Evolutionary conservation across 495 filamentous ascomycete species (phyloP).

Genomic region (Rhizodiscina lignyota): DNA sequence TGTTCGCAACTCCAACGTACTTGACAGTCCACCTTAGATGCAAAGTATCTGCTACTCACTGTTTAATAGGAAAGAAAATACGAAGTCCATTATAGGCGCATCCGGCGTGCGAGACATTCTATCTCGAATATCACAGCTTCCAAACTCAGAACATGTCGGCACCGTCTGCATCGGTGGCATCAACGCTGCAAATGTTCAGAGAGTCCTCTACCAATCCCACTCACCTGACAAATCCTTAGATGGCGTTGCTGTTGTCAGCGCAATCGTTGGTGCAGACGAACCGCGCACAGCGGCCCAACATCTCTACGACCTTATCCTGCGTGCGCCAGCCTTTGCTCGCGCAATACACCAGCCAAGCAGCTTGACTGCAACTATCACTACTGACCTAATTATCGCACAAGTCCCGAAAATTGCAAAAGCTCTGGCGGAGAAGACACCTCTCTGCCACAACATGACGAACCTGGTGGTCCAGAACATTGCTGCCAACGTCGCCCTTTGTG

Average conservation of each 20-base stretch:
- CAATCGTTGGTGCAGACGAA: slow-evolving; percentile 57
- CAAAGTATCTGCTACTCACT: background rate
- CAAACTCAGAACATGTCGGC: background rate
- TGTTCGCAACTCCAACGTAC: slow-evolving; percentile 49
- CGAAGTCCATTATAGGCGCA: slow-evolving; percentile 67
- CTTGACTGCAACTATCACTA: slow-evolving; percentile 9
- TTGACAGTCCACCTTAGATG: background rate
- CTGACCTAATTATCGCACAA: no score
- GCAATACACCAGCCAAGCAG: slow-evolving; percentile 4
- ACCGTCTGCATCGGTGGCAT: slow-evolving; percentile 81
- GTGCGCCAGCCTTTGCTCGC: slow-evolving; percentile 30
- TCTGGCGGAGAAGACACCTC: slow-evolving; percentile 43
- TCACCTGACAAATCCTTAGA: slow-evolving; percentile 34
- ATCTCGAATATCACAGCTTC: slow-evolving; percentile 27
- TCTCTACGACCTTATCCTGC: slow-evolving; percentile 33
- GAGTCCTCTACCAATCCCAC: slow-evolving; percentile 49
- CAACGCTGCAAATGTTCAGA: slow-evolving; percentile 58
- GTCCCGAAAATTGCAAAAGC: slow-evolving; percentile 13
- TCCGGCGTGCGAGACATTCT: slow-evolving; percentile 61
- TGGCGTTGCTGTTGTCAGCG: slow-evolving; percentile 80
- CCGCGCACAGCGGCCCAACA: slow-evolving; percentile 41
- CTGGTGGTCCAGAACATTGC: slow-evolving; percentile 85
- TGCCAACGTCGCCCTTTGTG: slow-evolving; percentile 46
- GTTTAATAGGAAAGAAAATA: slow-evolving; percentile 47
- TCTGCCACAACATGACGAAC: slow-evolving; percentile 96